These are phyloP conservation scores for Sporothrix pallida DNA, from an alignment of 2,329 filamentous ascomycete species.

Conservation along the genomic window DNA sequence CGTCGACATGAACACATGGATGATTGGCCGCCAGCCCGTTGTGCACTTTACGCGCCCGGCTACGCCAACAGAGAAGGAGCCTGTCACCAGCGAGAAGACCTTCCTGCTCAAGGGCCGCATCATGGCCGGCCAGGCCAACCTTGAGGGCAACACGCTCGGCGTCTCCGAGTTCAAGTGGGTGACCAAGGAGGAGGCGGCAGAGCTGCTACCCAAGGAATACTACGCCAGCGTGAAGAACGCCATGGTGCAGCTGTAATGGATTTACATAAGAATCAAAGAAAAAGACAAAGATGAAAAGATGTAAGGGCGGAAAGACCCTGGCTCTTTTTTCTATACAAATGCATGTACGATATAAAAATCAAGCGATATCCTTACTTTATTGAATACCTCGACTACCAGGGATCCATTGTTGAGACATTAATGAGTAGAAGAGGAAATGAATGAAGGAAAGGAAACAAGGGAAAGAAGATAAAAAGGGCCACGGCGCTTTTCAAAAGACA, in stretches of 20 bases:
- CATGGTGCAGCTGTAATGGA: slow-evolving; percentile 72
- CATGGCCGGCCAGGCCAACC: slow-evolving; percentile 91
- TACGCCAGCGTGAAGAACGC: slow-evolving; percentile 80
- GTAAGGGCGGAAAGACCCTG: not conserved
- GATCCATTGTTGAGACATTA: too few relatives aligned
- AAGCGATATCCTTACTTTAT: slow-evolving; percentile 32
- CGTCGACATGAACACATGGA: slow-evolving; percentile 98
- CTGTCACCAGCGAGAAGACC: slow-evolving; percentile 72
- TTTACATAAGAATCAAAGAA: not conserved
- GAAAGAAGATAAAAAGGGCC: too few relatives aligned
- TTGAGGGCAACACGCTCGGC: slow-evolving; percentile 72
- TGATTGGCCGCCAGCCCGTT: slow-evolving; percentile 87
- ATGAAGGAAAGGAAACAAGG: too few relatives aligned
- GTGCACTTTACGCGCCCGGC: slow-evolving; percentile 72
- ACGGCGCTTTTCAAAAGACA: too few relatives aligned
- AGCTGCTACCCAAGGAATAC: slow-evolving; percentile 70
- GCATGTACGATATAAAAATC: slow-evolving; percentile 33
- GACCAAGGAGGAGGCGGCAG: slow-evolving; percentile 82
- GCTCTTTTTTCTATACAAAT: slow-evolving; percentile 29
- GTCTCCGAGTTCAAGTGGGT: slow-evolving; percentile 90
- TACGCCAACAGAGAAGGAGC: slow-evolving; percentile 48
- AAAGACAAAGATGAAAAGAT: slow-evolving; percentile 1
- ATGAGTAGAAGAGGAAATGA: too few relatives aligned
- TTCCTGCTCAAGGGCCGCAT: slow-evolving; percentile 98
- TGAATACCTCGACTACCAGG: not conserved